phyloP scores from a whole-genome alignment of 2,329 filamentous ascomycete genomes.

The Claviceps purpurea region DNA sequence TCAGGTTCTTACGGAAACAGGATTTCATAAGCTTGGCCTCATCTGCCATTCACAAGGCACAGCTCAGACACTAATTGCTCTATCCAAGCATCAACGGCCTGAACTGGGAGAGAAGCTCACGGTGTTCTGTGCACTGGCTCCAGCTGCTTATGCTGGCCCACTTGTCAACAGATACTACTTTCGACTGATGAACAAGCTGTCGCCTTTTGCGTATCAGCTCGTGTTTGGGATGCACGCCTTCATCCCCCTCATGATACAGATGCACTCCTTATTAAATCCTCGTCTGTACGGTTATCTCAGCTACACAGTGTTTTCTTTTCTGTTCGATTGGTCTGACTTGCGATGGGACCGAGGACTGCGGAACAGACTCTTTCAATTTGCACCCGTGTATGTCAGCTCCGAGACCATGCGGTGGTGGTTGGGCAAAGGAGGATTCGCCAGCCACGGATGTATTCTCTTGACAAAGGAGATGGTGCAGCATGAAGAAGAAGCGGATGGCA shows the following conservation, averaged over 20 bases:
- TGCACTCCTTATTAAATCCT: slow-evolving; percentile 54
- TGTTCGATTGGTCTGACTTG: slow-evolving; percentile 77
- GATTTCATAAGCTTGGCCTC: slow-evolving; percentile 69
- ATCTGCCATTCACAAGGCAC: slow-evolving; percentile 87
- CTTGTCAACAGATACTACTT: slow-evolving; percentile 80
- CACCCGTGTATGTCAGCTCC: slow-evolving; percentile 77
- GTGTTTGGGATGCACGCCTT: slow-evolving; percentile 90
- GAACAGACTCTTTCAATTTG: slow-evolving; percentile 80
- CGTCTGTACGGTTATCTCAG: slow-evolving; percentile 66
- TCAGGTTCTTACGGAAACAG: slow-evolving; percentile 68
- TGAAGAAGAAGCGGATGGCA: slow-evolving; percentile 49
- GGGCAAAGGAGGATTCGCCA: slow-evolving; percentile 65
- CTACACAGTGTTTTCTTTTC: slow-evolving; percentile 77
- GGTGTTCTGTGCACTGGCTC: slow-evolving; percentile 83
- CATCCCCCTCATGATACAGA: slow-evolving; percentile 84
- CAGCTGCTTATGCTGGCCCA: slow-evolving; percentile 79
- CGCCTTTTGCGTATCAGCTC: slow-evolving; percentile 59
- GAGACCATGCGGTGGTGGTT: slow-evolving; percentile 96
- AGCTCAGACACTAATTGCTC: slow-evolving; percentile 72
- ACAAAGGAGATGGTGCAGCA: slow-evolving; percentile 56
- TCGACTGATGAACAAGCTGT: slow-evolving; percentile 77
- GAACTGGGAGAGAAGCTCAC: slow-evolving; percentile 71
- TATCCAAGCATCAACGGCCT: slow-evolving; percentile 81
- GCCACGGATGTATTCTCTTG: slow-evolving; percentile 73
- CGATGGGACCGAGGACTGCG: slow-evolving; percentile 74